Evolutionary conservation across 768 basidiomycete genomes (phyloP).

Genomic region (Ramaria sp.): DNA sequence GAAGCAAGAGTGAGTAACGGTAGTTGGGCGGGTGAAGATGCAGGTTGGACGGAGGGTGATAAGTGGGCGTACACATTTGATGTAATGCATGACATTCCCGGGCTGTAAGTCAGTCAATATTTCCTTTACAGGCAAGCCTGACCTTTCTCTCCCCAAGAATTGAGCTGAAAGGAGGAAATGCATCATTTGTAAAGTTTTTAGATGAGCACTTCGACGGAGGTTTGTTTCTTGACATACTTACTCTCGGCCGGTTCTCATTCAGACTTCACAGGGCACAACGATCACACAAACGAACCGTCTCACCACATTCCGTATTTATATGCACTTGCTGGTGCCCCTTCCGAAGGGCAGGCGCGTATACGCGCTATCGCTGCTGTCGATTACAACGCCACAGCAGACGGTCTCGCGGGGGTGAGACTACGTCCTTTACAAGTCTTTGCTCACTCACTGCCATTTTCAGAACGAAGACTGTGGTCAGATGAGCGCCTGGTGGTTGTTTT

Average conservation of each 20-base stretch:
- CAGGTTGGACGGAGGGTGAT: slow-evolving; percentile 79
- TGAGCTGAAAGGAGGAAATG: slow-evolving; percentile 51
- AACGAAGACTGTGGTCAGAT: slow-evolving; percentile 90
- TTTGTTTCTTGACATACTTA: slow-evolving; percentile 15
- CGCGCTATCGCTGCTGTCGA: slow-evolving; percentile 51
- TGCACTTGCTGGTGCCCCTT: slow-evolving; percentile 57
- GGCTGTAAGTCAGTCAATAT: slow-evolving; percentile 21
- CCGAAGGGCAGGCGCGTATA: slow-evolving; percentile 60
- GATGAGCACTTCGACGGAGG: slow-evolving; percentile 44
- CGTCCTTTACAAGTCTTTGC: neutral
- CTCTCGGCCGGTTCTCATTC: neutral
- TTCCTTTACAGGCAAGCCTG: neutral
- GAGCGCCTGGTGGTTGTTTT: slow-evolving; percentile 84
- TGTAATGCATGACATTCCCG: slow-evolving; percentile 60
- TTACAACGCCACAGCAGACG: slow-evolving; percentile 59
- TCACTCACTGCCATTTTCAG: slow-evolving; percentile 22
- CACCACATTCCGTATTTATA: slow-evolving; percentile 85
- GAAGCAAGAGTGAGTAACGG: slow-evolving; percentile 64
- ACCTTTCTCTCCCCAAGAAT: slow-evolving; percentile 21
- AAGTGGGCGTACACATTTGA: slow-evolving; percentile 73
- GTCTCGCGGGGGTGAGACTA: slow-evolving; percentile 58
- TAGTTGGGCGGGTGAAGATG: slow-evolving; percentile 54
- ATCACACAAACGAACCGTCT: slow-evolving; percentile 81
- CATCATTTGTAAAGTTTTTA: slow-evolving; percentile 52
- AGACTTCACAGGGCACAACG: slow-evolving; percentile 51